Conservation (phyloP, 148 eudicot species). For the Silene conica region DNA sequence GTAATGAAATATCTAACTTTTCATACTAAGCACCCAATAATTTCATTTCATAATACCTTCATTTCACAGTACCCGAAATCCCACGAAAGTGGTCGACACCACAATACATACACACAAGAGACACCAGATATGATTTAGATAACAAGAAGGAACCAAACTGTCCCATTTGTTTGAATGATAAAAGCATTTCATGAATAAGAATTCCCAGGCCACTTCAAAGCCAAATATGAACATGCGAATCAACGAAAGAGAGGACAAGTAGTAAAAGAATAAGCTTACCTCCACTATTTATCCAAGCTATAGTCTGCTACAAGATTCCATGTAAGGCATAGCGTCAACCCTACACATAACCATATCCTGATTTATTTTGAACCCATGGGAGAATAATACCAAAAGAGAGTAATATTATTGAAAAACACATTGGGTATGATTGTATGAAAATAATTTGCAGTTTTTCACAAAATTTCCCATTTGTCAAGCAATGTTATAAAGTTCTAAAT, state of each 20-base stretch:
- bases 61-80: conserved; percentile 36
- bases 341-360: conserved; percentile 37
- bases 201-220: neutral
- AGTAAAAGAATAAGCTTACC: conserved; percentile 33
- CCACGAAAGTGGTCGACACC: conserved; percentile 47
- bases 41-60: neutral
- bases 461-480: too few species aligned
- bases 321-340: conserved; percentile 57
- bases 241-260: neutral
- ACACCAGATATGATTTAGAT: conserved; percentile 24
- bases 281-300: conserved; percentile 4
- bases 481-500: too few species aligned
- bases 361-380: neutral
- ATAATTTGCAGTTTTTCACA: too few species aligned
- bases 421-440: too few species aligned
- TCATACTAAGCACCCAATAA: too few species aligned
- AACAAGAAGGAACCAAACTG: too few species aligned
- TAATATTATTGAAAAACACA: too few species aligned
- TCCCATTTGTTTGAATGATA: conserved; percentile 35
- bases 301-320: conserved; percentile 41
- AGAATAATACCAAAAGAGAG: too few species aligned
- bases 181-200: neutral
- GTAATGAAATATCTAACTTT: too few species aligned
- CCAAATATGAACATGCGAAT: neutral
- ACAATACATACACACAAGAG: conserved; percentile 69